A percentile compares a stretch with the other conserved stretches of the same genome.
Evolutionary conservation across 2,329 filamentous ascomycete species (phyloP).

Genomic region (Alternaria dauci): DNA sequence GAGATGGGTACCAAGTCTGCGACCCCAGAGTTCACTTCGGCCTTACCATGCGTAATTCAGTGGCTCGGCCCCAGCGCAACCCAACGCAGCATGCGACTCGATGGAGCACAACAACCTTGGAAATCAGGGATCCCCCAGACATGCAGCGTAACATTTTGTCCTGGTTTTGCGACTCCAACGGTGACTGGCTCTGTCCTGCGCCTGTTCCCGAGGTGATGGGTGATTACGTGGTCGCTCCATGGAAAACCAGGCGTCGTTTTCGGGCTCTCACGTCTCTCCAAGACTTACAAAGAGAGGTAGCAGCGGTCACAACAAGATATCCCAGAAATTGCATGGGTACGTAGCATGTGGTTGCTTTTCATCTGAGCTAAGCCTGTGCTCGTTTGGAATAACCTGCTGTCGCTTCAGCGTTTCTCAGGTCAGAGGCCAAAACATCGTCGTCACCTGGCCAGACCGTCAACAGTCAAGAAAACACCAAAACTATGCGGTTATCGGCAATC

Average conservation of each 20-base stretch:
- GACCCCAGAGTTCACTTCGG: slow-evolving; percentile 5
- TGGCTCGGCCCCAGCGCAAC: slow-evolving; percentile 1
- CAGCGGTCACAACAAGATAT: not conserved
- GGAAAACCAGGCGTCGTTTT: not conserved
- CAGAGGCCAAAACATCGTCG: not conserved
- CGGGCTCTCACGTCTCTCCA: not conserved
- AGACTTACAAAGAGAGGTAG: not conserved
- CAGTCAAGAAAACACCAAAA: not conserved
- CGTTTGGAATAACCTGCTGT: not conserved
- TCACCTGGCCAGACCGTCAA: not conserved
- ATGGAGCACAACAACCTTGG: not conserved
- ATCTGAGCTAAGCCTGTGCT: not conserved
- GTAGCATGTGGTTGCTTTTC: not conserved
- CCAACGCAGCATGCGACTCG: not conserved
- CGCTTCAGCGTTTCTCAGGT: not conserved
- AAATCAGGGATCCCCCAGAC: not conserved
- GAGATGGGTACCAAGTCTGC: not conserved
- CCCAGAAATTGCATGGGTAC: not conserved
- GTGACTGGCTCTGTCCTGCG: not conserved
- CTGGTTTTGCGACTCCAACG: not conserved
- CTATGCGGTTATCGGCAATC: slow-evolving; percentile 4
- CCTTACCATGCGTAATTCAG: slow-evolving; percentile 14
- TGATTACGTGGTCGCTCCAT: slow-evolving; percentile 5
- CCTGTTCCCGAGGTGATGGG: slow-evolving; percentile 13
- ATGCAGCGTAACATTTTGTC: not conserved